Evolutionary conservation across 352 stramenopile species (phyloP).

Genomic region (Globisporangium uncinulatum): DNA sequence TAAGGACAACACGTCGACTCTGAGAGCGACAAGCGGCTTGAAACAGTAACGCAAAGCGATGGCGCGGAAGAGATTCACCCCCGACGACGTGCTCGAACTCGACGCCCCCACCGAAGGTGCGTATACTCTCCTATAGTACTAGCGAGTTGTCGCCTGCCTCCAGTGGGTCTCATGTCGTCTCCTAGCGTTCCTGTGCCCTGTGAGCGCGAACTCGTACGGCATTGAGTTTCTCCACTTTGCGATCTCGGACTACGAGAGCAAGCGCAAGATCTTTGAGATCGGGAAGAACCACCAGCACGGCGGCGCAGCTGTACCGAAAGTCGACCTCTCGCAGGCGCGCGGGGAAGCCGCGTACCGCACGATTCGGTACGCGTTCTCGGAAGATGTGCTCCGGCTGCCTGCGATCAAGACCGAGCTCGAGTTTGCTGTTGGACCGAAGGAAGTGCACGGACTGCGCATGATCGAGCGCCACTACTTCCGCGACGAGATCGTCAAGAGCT

Average conservation of each 20-base stretch:
- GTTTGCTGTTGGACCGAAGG: slow-evolving; percentile 89
- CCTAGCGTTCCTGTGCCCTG: slow-evolving; percentile 89
- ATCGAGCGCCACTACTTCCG: slow-evolving; percentile 97
- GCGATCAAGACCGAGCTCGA: slow-evolving; percentile 89
- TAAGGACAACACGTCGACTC: no score
- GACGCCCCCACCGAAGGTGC: slow-evolving; percentile 69
- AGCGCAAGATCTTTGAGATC: slow-evolving; percentile 94
- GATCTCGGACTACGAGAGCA: slow-evolving; percentile 94
- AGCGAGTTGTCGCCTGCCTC: neutral
- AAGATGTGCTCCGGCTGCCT: slow-evolving; percentile 89
- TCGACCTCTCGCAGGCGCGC: slow-evolving; percentile 77
- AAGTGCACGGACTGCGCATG: slow-evolving; percentile 92
- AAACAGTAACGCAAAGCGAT: slow-evolving; percentile 17
- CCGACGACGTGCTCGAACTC: slow-evolving; percentile 77
- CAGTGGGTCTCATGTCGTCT: neutral
- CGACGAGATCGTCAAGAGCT: slow-evolving; percentile 93
- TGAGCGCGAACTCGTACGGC: slow-evolving; percentile 92
- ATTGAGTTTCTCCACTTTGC: slow-evolving; percentile 95
- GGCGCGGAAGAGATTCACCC: slow-evolving; percentile 73
- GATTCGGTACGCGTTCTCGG: slow-evolving; percentile 94
- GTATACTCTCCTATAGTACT: slow-evolving; percentile 6
- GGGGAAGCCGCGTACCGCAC: slow-evolving; percentile 89
- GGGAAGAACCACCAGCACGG: slow-evolving; percentile 60
- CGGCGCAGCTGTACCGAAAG: slow-evolving; percentile 71
- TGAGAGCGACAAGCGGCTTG: neutral